A percentile compares a stretch with the other conserved stretches of the same genome.
Conservation (phyloP, 2,329 filamentous ascomycete species). For the Aspergillus sojae region DNA sequence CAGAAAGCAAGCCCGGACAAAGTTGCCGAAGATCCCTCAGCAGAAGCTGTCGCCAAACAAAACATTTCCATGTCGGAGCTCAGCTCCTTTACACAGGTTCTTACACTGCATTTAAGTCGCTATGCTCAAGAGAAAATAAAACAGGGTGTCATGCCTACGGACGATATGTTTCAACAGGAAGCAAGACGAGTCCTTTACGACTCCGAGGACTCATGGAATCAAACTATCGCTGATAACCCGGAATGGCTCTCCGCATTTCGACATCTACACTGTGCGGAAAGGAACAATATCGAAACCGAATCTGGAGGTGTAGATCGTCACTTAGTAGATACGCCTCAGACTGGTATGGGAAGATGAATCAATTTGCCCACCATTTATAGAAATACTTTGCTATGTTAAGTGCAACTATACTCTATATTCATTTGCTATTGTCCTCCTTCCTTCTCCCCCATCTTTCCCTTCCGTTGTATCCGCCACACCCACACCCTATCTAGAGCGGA, state of each 20-base stretch:
- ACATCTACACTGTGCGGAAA: background rate
- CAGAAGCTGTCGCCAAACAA: background rate
- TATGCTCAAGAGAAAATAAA: constrained; percentile 19
- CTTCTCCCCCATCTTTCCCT: background rate
- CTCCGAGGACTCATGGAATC: constrained; percentile 53
- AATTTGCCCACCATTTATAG: background rate
- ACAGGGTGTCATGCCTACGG: constrained; percentile 42
- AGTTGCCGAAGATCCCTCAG: background rate
- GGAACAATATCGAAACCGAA: background rate
- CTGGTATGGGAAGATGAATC: background rate
- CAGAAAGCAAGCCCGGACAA: background rate
- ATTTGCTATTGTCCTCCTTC: background rate
- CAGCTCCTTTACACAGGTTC: constrained; percentile 18
- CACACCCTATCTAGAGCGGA: too few relatives aligned
- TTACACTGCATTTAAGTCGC: constrained; percentile 21
- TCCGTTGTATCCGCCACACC: background rate
- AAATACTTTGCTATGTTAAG: background rate
- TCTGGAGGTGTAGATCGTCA: background rate
- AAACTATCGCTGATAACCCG: constrained; percentile 33
- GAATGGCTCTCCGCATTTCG: constrained; percentile 27
- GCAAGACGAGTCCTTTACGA: constrained; percentile 53
- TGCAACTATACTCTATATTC: background rate
- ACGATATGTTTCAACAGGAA: constrained; percentile 53
- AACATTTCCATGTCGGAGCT: constrained; percentile 3
- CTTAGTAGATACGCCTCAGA: background rate